Percentiles rank a stretch among this genome's conserved stretches.
phyloP scores from a whole-genome alignment of 148 eudicot species.

The Camellia sinensis region DNA sequence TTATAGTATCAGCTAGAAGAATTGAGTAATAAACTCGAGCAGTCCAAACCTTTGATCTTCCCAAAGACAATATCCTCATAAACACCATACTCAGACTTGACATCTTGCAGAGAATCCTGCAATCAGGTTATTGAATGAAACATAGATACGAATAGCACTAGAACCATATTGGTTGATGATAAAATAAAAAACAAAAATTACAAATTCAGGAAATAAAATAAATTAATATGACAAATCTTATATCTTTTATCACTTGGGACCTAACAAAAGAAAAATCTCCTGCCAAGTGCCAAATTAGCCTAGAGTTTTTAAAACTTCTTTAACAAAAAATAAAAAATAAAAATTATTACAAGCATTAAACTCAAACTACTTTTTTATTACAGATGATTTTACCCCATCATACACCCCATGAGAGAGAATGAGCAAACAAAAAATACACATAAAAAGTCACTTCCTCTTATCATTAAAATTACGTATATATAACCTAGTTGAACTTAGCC shows the following conservation, averaged over 20 bases:
- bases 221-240: neutral
- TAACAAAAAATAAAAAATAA: too few relatives aligned
- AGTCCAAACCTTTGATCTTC: slow-evolving; percentile 58
- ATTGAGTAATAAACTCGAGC: neutral
- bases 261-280: neutral
- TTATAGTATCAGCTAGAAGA: neutral
- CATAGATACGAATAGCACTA: neutral
- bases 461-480: too few relatives aligned
- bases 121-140: slow-evolving; percentile 18
- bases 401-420: neutral
- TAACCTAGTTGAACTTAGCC: neutral
- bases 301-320: too few relatives aligned
- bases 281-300: neutral
- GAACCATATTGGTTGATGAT: neutral
- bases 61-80: slow-evolving; percentile 59
- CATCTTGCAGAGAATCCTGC: slow-evolving; percentile 69
- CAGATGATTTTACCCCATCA: too few relatives aligned
- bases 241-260: neutral
- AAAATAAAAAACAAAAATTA: neutral
- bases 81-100: slow-evolving; percentile 49
- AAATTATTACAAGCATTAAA: neutral
- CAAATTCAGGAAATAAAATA: neutral
- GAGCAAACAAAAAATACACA: neutral
- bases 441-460: neutral
- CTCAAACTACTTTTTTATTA: neutral